Evolutionary conservation across 2,329 filamentous ascomycete species (phyloP).

Genomic region (Aspergillus tubingensis): DNA sequence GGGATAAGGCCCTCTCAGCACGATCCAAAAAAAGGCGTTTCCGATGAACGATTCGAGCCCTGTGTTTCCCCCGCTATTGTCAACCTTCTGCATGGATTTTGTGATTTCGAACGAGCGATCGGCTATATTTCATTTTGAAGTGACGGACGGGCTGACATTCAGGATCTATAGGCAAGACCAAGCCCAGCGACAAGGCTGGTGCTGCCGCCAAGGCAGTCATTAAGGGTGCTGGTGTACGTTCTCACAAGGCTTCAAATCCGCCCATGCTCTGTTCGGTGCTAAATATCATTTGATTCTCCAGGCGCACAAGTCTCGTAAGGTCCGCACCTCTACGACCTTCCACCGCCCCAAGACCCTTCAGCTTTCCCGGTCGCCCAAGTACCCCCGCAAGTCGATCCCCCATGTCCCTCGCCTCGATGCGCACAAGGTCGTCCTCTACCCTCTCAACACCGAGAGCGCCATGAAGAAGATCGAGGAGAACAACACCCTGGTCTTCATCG

Average conservation of each 20-base stretch:
- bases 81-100: not conserved
- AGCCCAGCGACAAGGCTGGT: constrained; percentile 75
- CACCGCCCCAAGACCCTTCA: constrained; percentile 96
- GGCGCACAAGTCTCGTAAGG: constrained; percentile 89
- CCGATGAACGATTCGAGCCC: not conserved
- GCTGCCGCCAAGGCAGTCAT: constrained; percentile 94
- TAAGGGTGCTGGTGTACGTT: constrained; percentile 92
- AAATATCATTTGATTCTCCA: constrained; percentile 37
- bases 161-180: constrained; percentile 48
- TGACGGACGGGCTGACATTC: constrained; percentile 8
- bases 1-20: constrained; percentile 2
- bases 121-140: constrained; percentile 8
- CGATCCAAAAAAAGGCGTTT: not conserved
- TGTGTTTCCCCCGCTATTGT: not conserved
- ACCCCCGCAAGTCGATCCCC: constrained; percentile 92
- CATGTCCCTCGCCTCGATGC: constrained; percentile 90
- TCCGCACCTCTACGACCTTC: constrained; percentile 91
- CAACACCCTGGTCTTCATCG: constrained; percentile 99
- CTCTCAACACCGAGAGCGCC: constrained; percentile 98
- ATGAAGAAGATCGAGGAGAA: constrained; percentile 99
- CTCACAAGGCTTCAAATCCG: not conserved
- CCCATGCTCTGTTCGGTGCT: constrained; percentile 7
- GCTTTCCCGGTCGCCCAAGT: constrained; percentile 88
- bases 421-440: constrained; percentile 97
- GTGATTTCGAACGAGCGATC: not conserved